phyloP scores from a whole-genome alignment of 768 basidiomycete species.

The Termitomyces sp. region DNA sequence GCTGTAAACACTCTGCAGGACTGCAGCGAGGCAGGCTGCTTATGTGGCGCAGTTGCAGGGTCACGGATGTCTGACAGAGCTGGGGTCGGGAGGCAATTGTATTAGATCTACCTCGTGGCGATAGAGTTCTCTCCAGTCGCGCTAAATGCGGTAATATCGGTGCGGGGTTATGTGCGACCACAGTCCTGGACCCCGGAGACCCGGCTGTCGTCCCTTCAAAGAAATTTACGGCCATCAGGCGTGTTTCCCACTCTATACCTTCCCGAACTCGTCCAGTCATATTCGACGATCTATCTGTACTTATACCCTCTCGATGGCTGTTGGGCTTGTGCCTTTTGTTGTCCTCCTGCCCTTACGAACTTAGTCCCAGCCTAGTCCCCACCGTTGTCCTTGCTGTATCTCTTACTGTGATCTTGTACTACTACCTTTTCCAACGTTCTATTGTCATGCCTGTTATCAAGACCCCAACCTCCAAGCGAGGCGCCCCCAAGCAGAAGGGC shows the following conservation, averaged over 20 bases:
- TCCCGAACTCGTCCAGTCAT: constrained; percentile 14
- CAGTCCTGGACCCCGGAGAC: constrained; percentile 13
- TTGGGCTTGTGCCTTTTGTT: constrained; percentile 11
- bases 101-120: constrained; percentile 8
- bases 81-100: constrained; percentile 4
- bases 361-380: constrained; percentile 3
- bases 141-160: background rate
- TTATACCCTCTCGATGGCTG: constrained; percentile 27
- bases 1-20: background rate
- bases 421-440: constrained; percentile 7
- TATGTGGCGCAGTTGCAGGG: constrained; percentile 10
- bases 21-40: constrained; percentile 1
- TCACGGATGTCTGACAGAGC: background rate
- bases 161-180: background rate
- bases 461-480: constrained; percentile 36
- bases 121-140: background rate
- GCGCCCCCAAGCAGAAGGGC: constrained; percentile 71
- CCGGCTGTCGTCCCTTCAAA: constrained; percentile 8
- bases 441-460: constrained; percentile 33
- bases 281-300: constrained; percentile 19
- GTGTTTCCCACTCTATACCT: constrained; percentile 11
- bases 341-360: constrained; percentile 10
- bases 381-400: background rate
- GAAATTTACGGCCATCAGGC: constrained; percentile 1
- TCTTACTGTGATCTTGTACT: constrained; percentile 7